Conservation (phyloP, 345 rosid species). For the Gossypium australe region DNA sequence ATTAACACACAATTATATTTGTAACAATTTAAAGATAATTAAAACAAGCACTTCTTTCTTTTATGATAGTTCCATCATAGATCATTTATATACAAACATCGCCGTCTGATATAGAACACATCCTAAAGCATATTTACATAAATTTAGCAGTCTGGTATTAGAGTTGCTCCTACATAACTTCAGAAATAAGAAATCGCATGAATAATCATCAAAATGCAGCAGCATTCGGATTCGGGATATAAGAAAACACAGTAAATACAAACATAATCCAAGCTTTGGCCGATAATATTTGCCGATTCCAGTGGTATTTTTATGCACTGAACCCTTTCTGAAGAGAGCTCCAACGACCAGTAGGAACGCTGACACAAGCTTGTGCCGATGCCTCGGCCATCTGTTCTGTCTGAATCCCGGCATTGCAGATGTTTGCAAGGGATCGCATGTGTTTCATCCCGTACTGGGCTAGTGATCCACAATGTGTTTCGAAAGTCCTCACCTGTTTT, state of each 20-base stretch:
- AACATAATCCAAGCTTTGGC: not conserved
- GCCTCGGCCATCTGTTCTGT: conserved; percentile 71
- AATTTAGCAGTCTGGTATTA: not conserved
- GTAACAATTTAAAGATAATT: too few relatives aligned
- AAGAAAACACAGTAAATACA: not conserved
- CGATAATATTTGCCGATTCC: not conserved
- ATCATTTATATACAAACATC: not conserved
- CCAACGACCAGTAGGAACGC: conserved; percentile 64
- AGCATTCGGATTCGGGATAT: not conserved
- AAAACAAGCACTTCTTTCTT: not conserved
- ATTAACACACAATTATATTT: not conserved
- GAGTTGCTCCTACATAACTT: not conserved
- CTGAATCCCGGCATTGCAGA: conserved; percentile 79
- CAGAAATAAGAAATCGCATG: not conserved
- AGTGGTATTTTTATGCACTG: conserved; percentile 45
- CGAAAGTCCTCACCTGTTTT: conserved; percentile 79
- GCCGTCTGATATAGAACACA: not conserved
- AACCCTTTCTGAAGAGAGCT: conserved; percentile 83
- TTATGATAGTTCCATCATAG: not conserved
- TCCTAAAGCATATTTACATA: not conserved
- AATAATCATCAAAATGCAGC: not conserved
- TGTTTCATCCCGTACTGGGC: conserved; percentile 97
- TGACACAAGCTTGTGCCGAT: conserved; percentile 76
- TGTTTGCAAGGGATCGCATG: conserved; percentile 86
- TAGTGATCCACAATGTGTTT: conserved; percentile 83